These are phyloP conservation scores for Avena eriantha DNA, from an alignment of 176 grass and related monocot genomes.

Conservation along the genomic window DNA sequence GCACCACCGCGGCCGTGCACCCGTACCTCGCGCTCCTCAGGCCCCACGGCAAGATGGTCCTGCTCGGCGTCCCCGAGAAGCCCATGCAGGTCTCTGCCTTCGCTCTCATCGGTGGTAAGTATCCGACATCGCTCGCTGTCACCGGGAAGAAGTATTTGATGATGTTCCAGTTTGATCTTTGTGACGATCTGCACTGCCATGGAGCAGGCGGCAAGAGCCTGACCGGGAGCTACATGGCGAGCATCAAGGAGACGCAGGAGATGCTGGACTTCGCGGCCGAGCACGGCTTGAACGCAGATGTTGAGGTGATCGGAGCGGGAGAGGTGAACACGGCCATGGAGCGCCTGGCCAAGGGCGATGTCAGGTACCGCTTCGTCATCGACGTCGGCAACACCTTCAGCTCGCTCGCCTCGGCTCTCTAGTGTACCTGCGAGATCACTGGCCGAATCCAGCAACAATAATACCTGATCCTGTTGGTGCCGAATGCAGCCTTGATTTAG, in stretches of 20 bases:
- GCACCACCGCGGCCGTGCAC: constrained; percentile 37
- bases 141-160: not conserved
- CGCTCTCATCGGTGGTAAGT: constrained; percentile 46
- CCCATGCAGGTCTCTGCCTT: constrained; percentile 60
- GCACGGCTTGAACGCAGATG: constrained; percentile 43
- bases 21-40: constrained; percentile 50
- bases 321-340: constrained; percentile 55
- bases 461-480: not conserved
- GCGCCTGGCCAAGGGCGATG: constrained; percentile 58
- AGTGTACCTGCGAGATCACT: not conserved
- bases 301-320: constrained; percentile 48
- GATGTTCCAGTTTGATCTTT: constrained; percentile 22
- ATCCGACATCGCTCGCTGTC: not conserved
- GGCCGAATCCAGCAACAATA: not conserved
- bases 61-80: constrained; percentile 59
- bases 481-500: constrained; percentile 18
- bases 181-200: not conserved
- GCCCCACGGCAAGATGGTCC: constrained; percentile 59
- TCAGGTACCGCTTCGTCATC: constrained; percentile 79
- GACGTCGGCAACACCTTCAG: constrained; percentile 60
- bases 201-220: constrained; percentile 53
- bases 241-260: constrained; percentile 66
- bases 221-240: constrained; percentile 61
- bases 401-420: constrained; percentile 31
- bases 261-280: constrained; percentile 66